Percentiles rank a stretch among this genome's conserved stretches.
phyloP scores from a whole-genome alignment of 2,329 filamentous ascomycete genomes.

The Sclerotinia borealis region DNA sequence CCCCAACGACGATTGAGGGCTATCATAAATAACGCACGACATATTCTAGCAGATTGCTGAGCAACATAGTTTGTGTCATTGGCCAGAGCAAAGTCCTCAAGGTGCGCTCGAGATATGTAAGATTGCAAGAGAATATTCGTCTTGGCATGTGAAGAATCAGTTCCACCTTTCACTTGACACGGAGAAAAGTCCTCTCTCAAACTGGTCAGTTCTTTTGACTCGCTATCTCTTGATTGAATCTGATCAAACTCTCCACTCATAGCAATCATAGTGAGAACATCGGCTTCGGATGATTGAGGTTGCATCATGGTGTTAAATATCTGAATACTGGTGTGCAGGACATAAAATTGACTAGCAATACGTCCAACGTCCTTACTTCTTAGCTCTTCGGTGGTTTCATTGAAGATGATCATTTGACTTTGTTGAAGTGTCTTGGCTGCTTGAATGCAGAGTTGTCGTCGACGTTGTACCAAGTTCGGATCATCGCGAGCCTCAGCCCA shows the following conservation, averaged over 20 bases:
- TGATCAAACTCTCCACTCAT: slow-evolving; percentile 98
- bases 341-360: slow-evolving; percentile 96
- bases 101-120: slow-evolving; percentile 80
- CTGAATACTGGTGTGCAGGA: slow-evolving; percentile 86
- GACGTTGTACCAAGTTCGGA: slow-evolving; percentile 76
- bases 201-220: slow-evolving; percentile 76
- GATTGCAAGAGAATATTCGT: slow-evolving; percentile 93
- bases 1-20: slow-evolving; percentile 94
- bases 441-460: slow-evolving; percentile 79
- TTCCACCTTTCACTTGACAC: slow-evolving; percentile 71
- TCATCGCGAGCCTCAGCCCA: slow-evolving; percentile 88
- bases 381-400: slow-evolving; percentile 87
- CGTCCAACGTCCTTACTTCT: slow-evolving; percentile 91
- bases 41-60: slow-evolving; percentile 92
- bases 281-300: slow-evolving; percentile 77
- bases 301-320: slow-evolving; percentile 97
- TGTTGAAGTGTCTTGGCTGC: slow-evolving; percentile 82
- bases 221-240: slow-evolving; percentile 84
- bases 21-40: slow-evolving; percentile 93
- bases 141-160: slow-evolving; percentile 71
- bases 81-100: slow-evolving; percentile 88
- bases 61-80: slow-evolving; percentile 94
- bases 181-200: slow-evolving; percentile 58
- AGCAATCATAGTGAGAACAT: slow-evolving; percentile 92
- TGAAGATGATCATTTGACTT: slow-evolving; percentile 99